These are phyloP conservation scores for Aureobasidium musti DNA, from an alignment of 2,329 filamentous ascomycete genomes.

Conservation along the genomic window DNA sequence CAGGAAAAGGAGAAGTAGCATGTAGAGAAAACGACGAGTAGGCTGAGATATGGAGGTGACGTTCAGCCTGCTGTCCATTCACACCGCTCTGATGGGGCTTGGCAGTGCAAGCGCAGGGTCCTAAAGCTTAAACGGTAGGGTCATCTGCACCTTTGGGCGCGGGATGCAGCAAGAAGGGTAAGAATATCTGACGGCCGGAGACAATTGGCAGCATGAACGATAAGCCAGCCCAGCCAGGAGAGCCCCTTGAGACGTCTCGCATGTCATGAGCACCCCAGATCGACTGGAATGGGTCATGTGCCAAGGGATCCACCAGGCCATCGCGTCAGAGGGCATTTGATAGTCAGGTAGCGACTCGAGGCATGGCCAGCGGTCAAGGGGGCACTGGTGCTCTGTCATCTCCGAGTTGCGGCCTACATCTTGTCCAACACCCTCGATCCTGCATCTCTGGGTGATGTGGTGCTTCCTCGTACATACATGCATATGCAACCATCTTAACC, in stretches of 20 bases:
- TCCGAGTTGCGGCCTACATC: neutral
- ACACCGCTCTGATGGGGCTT: conserved; percentile 13
- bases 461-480: conserved; percentile 14
- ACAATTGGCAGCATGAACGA: conserved; percentile 3
- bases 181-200: neutral
- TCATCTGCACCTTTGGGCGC: conserved; percentile 18
- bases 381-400: conserved; percentile 17
- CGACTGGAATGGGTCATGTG: conserved; percentile 15
- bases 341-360: conserved; percentile 25
- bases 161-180: conserved; percentile 7
- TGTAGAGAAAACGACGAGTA: neutral
- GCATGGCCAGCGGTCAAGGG: conserved; percentile 25
- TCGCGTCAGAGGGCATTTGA: conserved; percentile 13
- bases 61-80: conserved; percentile 5
- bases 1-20: neutral
- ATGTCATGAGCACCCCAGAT: conserved; percentile 14
- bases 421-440: conserved; percentile 1
- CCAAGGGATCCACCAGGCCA: conserved; percentile 14
- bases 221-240: neutral
- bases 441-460: neutral
- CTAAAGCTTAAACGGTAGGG: conserved; percentile 5
- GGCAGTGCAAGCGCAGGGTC: conserved; percentile 21
- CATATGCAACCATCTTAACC: conserved; percentile 9
- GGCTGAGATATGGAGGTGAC: conserved; percentile 8
- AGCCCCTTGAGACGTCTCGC: conserved; percentile 22